A percentile compares a stretch with the other conserved stretches of the same genome.
Evolutionary conservation across 2,329 filamentous ascomycete genomes (phyloP).

Genomic region (Monosporascus cannonballus): DNA sequence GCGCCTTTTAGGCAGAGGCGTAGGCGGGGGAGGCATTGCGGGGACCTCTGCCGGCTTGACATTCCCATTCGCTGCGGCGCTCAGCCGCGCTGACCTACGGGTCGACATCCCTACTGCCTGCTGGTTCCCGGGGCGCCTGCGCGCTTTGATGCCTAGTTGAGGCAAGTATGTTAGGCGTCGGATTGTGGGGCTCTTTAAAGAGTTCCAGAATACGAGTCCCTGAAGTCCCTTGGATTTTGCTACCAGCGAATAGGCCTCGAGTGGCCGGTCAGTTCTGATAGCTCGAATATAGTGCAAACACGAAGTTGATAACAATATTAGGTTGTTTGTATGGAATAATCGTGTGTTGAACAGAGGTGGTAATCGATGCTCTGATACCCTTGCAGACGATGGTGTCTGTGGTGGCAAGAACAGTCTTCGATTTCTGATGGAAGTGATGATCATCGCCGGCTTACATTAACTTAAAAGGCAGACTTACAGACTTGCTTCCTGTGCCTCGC

Average conservation of each 20-base stretch:
- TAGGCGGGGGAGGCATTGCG: conserved; percentile 14
- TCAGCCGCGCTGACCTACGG: conserved; percentile 24
- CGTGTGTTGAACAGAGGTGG: too few relatives aligned
- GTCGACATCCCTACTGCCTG: conserved; percentile 22
- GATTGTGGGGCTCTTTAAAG: background rate
- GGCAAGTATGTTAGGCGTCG: background rate
- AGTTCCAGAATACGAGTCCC: background rate
- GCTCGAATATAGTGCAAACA: too few relatives aligned
- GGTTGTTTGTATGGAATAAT: too few relatives aligned
- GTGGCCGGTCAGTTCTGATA: too few relatives aligned
- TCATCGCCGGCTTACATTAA: conserved; percentile 4
- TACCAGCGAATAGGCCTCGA: background rate
- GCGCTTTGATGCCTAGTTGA: background rate
- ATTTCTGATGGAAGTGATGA: conserved; percentile 3
- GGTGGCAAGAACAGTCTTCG: conserved; percentile 4
- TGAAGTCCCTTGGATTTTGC: background rate
- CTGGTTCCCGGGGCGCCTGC: background rate
- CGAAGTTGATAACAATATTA: too few relatives aligned
- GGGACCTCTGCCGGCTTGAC: conserved; percentile 8
- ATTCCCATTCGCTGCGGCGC: conserved; percentile 18
- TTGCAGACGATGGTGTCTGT: conserved; percentile 12
- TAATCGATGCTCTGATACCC: too few relatives aligned
- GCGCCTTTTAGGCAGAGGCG: conserved; percentile 28
- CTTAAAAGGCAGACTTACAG: background rate
- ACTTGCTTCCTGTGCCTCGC: too few relatives aligned